Evolutionary conservation across 2,329 filamentous ascomycete genomes (phyloP).

Genomic region (Nemania abortiva): DNA sequence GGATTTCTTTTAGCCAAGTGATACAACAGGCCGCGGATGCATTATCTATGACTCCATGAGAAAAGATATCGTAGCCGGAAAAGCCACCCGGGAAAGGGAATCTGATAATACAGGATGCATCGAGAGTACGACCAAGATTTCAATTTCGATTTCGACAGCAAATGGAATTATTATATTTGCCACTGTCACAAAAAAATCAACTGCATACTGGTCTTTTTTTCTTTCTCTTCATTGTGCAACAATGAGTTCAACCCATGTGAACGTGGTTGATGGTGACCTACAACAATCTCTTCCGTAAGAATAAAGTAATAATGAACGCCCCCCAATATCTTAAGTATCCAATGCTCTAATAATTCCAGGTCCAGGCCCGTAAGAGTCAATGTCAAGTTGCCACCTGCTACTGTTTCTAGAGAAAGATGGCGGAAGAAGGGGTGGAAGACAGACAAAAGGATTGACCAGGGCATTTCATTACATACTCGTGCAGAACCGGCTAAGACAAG

Average conservation of each 20-base stretch:
- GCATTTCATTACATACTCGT: slow-evolving; percentile 15
- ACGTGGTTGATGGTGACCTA: slow-evolving; percentile 34
- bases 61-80: too few species aligned
- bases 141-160: too few species aligned
- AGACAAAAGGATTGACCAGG: background rate
- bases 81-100: too few species aligned
- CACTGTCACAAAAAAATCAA: background rate
- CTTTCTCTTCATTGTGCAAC: slow-evolving; percentile 11
- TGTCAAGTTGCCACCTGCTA: slow-evolving; percentile 19
- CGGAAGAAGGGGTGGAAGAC: background rate
- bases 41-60: too few species aligned
- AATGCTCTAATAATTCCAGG: background rate
- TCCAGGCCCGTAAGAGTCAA: background rate
- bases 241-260: slow-evolving; percentile 15
- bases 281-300: slow-evolving; percentile 30
- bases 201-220: background rate
- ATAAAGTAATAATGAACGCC: background rate
- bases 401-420: background rate
- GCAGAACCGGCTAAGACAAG: slow-evolving; percentile 1
- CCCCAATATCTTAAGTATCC: slow-evolving; percentile 2
- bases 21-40: too few species aligned
- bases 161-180: too few species aligned
- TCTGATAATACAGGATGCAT: too few species aligned
- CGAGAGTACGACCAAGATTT: too few species aligned
- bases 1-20: too few species aligned